Evolutionary conservation across 257 asterid genomes (phyloP).

Genomic region (Ligustrum vulgare): DNA sequence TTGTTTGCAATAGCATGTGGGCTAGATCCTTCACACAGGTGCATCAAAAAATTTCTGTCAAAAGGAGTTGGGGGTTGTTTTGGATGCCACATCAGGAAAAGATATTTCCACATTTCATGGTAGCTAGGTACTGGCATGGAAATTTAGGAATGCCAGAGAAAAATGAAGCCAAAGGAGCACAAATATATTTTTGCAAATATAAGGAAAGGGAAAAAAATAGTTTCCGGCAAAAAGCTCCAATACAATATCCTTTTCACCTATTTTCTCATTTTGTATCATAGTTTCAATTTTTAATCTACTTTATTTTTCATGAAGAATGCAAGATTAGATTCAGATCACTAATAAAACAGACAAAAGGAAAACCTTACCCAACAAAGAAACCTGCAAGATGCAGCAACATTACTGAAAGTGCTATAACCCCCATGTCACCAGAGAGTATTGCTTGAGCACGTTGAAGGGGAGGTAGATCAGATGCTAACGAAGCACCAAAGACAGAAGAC

Average conservation of each 20-base stretch:
- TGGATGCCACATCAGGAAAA: neutral
- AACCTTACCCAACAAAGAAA: constrained; percentile 80
- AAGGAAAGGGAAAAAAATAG: neutral
- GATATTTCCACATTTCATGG: neutral
- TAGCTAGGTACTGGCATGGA: neutral
- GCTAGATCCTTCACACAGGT: neutral
- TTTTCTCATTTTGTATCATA: neutral
- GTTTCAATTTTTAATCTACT: neutral
- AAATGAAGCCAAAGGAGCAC: neutral
- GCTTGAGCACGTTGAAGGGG: constrained; percentile 40
- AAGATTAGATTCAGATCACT: neutral
- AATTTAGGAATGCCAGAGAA: neutral
- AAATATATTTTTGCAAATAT: neutral
- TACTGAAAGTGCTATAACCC: constrained; percentile 63
- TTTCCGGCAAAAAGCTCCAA: neutral
- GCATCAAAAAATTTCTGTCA: neutral
- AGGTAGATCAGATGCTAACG: constrained; percentile 56
- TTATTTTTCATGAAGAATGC: neutral
- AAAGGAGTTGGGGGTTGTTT: neutral
- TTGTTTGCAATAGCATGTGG: neutral
- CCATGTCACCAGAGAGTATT: constrained; percentile 60
- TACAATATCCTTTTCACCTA: neutral
- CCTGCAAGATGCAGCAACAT: constrained; percentile 77
- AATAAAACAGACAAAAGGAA: constrained; percentile 7
- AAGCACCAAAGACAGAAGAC: constrained; percentile 51